Base-by-base conservation (phyloP, 805 yeast genomes). In the Myxozyma geophila region DNA sequence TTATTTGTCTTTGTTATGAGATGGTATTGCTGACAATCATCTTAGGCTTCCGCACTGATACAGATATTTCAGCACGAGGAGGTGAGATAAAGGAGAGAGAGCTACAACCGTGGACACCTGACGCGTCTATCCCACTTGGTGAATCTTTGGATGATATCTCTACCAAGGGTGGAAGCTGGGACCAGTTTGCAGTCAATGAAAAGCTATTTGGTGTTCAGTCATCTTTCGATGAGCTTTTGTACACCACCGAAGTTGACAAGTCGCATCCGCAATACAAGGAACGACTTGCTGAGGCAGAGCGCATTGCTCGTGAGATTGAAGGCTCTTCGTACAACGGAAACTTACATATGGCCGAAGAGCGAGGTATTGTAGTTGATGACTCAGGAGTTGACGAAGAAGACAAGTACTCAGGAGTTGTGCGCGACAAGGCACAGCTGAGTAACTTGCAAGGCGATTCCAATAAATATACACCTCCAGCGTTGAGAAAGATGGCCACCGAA, bases 341-440 rank as follows among this genome's bases (percentile, higher is more conserved):
- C 73, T 78, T 84, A 36, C 98, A 95, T 74, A 67, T 92, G 33
- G 93, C 96, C 67, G 99, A 93, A 74, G 99, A 93, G 76, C 85
- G 99, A 75, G 96, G 96, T 33, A 72, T 75, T 17, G 70, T 49
- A 3, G 83, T 88, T 44, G 96, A 90, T 74, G 97, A 90, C 72
- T 84, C 89, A 64, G 96, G 96, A 17, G 69, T 90, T 70, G 98
- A 95, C 76, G 99, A 95, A 78, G 99, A 95, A 76, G 97, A 92
- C 75, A 89, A 89, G 76, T 95, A 92, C 74, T 91, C 97, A 4
- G 98, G 98, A 56, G 99, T 92, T 51, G 86, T 83, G 63, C 84
- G 95, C 72, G 73, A 67, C 36, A 51, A 54, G 36, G 28, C 58
- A 21, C 58, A 46, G 47, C 23, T 58, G 41, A 36, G 61, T 39